A percentile compares a stretch with the other conserved stretches of the same genome.
Conservation (phyloP, 257 asterid species). For the Catharanthus roseus region DNA sequence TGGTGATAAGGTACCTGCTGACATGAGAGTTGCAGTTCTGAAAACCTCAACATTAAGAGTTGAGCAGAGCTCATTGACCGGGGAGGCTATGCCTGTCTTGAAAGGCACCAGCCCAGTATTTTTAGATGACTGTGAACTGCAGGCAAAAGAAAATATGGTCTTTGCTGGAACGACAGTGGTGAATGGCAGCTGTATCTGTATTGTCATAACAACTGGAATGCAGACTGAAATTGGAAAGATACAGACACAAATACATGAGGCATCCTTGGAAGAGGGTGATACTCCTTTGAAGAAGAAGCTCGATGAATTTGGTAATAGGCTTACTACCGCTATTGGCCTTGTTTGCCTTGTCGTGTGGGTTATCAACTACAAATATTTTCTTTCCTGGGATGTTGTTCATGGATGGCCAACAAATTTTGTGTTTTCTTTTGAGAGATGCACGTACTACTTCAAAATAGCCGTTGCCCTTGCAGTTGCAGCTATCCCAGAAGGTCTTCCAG, state of each 20-base stretch:
- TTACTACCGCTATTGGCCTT: slow-evolving; percentile 52
- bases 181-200: slow-evolving; percentile 51
- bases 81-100: slow-evolving; percentile 59
- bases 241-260: slow-evolving; percentile 62
- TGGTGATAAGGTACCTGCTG: slow-evolving; percentile 72
- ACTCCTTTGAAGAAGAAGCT: slow-evolving; percentile 66
- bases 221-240: slow-evolving; percentile 58
- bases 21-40: slow-evolving; percentile 49
- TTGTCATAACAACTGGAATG: slow-evolving; percentile 58
- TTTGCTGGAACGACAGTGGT: slow-evolving; percentile 73
- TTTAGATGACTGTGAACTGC: slow-evolving; percentile 56
- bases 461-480: slow-evolving; percentile 83
- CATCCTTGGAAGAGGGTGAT: slow-evolving; percentile 53
- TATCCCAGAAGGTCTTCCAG: slow-evolving; percentile 75
- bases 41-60: slow-evolving; percentile 54
- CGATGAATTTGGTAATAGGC: slow-evolving; percentile 61
- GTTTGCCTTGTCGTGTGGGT: slow-evolving; percentile 56
- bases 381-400: slow-evolving; percentile 47
- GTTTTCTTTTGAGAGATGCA: slow-evolving; percentile 62
- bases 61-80: slow-evolving; percentile 68
- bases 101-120: slow-evolving; percentile 35
- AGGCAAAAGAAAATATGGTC: slow-evolving; percentile 61
- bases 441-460: slow-evolving; percentile 66
- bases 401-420: slow-evolving; percentile 54
- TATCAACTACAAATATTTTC: slow-evolving; percentile 56